Conservation (phyloP, 129 eudicot genomes). For the Solidago caesia region DNA sequence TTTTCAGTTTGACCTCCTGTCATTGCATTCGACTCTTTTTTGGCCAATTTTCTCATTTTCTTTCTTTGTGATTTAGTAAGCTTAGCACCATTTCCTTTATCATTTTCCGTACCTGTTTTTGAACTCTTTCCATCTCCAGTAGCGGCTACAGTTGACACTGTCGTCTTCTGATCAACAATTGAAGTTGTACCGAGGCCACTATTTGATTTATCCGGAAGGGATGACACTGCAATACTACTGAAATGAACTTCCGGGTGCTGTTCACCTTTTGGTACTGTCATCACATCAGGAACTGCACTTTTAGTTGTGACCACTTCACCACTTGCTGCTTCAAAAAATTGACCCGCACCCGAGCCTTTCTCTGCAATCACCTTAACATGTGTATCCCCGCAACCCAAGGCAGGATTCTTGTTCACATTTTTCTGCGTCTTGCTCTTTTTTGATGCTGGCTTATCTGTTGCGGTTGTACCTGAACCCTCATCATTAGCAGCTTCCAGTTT, state of each 20-base stretch:
- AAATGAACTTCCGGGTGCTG: no score
- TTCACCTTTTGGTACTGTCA: no score
- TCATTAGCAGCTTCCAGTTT: slow-evolving; percentile 13
- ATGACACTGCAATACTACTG: neutral
- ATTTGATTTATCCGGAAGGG: no score
- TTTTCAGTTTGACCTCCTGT: neutral
- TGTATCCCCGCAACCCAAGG: no score
- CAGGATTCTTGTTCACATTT: neutral
- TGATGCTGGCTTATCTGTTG: slow-evolving; percentile 2
- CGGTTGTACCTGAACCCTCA: slow-evolving; percentile 17
- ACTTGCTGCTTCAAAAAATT: no score
- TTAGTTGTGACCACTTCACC: no score
- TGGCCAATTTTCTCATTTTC: neutral
- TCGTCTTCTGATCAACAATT: slow-evolving; percentile 9
- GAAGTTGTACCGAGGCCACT: neutral
- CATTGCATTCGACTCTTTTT: neutral
- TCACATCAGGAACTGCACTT: no score
- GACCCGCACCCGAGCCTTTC: no score
- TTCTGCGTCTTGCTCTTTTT: neutral
- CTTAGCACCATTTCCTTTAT: neutral
- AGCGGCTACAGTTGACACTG: slow-evolving; percentile 4
- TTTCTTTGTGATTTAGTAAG: neutral
- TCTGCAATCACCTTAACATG: no score
- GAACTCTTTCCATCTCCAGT: slow-evolving; percentile 3
- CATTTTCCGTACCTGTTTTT: neutral